These are phyloP conservation scores for Geranium brycei DNA, from an alignment of 345 rosid species.

Conservation along the genomic window DNA sequence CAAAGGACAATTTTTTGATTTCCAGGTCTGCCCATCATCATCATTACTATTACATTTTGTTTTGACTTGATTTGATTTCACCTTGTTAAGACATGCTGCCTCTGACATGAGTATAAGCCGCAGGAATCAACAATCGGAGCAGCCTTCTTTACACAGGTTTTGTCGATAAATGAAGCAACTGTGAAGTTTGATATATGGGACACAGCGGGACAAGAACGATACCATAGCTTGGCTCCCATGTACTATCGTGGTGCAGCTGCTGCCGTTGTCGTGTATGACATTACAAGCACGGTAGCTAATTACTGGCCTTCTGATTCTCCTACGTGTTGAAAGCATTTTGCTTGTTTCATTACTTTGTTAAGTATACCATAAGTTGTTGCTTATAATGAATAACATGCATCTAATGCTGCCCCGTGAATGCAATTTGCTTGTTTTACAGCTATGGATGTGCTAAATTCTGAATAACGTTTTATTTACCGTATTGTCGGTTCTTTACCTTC, in stretches of 20 bases:
- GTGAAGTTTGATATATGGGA: slow-evolving; percentile 79
- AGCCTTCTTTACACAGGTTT: slow-evolving; percentile 70
- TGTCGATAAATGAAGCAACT: slow-evolving; percentile 50
- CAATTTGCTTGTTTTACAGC: too few species aligned
- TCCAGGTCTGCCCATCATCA: slow-evolving; percentile 29
- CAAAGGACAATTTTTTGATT: slow-evolving; percentile 62
- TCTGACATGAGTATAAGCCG: slow-evolving; percentile 10
- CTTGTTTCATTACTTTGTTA: not conserved
- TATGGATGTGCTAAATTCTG: too few species aligned
- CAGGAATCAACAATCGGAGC: slow-evolving; percentile 80
- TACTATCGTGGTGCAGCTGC: slow-evolving; percentile 80
- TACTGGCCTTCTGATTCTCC: not conserved
- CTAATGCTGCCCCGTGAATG: too few species aligned
- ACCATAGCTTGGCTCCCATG: slow-evolving; percentile 82
- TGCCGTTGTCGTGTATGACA: slow-evolving; percentile 67
- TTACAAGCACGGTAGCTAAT: slow-evolving; percentile 50
- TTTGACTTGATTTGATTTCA: not conserved
- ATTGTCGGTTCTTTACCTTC: too few species aligned
- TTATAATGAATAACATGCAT: too few species aligned
- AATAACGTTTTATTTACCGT: too few species aligned
- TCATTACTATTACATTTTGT: not conserved
- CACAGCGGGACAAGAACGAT: slow-evolving; percentile 76
- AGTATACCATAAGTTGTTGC: too few species aligned
- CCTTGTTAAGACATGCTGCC: not conserved
- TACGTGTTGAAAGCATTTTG: not conserved